These are phyloP conservation scores for Onygena corvina DNA, from an alignment of 2,329 filamentous ascomycete species.

Conservation along the genomic window DNA sequence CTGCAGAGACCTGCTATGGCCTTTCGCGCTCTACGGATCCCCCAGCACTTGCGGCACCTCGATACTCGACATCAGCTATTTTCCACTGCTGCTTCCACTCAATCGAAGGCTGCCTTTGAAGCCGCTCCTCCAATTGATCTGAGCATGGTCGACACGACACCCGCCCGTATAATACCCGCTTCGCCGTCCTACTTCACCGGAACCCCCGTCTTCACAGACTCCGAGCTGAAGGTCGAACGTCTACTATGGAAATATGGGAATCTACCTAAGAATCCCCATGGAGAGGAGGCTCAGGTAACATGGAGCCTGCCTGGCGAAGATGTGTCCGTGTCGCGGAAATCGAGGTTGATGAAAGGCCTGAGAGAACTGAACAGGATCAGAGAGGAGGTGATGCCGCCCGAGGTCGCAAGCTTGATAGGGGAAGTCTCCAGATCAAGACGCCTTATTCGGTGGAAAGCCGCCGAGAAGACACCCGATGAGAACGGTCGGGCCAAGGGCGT, in stretches of 20 bases:
- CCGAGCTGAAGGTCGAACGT: constrained; percentile 59
- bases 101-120: constrained; percentile 9
- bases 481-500: constrained; percentile 67
- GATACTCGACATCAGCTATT: constrained; percentile 16
- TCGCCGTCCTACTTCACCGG: constrained; percentile 94
- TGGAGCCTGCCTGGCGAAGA: constrained; percentile 70
- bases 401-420: constrained; percentile 53
- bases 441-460: constrained; percentile 52
- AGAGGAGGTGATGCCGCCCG: constrained; percentile 58
- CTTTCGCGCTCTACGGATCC: constrained; percentile 26
- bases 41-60: constrained; percentile 13
- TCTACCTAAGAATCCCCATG: constrained; percentile 55
- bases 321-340: constrained; percentile 66
- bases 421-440: constrained; percentile 66
- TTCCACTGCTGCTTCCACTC: constrained; percentile 17
- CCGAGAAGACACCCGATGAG: constrained; percentile 54
- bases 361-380: constrained; percentile 77
- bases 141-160: constrained; percentile 23
- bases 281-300: constrained; percentile 58
- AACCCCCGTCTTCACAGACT: constrained; percentile 73
- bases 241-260: constrained; percentile 60
- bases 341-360: constrained; percentile 60
- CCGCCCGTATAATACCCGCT: constrained; percentile 64
- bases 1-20: constrained; percentile 28
- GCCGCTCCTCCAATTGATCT: constrained; percentile 29